Percentiles rank a stretch among this genome's conserved stretches.
These are phyloP conservation scores for Porphyrellus sp. DNA, from an alignment of 1,284 basidiomycete genomes.

Conservation along the genomic window DNA sequence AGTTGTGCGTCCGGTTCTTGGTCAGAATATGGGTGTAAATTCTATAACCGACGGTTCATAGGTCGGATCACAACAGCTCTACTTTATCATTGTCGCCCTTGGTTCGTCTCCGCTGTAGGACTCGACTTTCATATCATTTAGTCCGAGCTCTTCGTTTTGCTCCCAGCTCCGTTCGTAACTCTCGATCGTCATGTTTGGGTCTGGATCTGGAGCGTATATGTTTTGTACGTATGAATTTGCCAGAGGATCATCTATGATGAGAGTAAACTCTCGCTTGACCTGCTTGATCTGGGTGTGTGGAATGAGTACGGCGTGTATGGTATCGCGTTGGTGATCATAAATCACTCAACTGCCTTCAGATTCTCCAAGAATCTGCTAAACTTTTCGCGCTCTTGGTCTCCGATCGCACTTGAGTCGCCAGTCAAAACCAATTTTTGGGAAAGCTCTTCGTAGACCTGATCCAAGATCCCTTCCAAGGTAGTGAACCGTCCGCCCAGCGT, in stretches of 20 bases:
- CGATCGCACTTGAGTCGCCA: slow-evolving; percentile 59
- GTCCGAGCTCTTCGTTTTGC: slow-evolving; percentile 93
- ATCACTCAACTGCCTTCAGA: slow-evolving; percentile 64
- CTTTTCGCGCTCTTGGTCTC: slow-evolving; percentile 46
- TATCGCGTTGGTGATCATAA: neutral
- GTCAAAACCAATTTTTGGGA: slow-evolving; percentile 84
- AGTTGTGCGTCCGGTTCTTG: too few species aligned
- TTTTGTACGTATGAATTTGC: slow-evolving; percentile 97
- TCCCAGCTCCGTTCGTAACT: slow-evolving; percentile 82
- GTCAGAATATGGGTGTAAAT: too few species aligned
- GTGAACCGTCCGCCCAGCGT: slow-evolving; percentile 99
- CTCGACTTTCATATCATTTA: slow-evolving; percentile 96
- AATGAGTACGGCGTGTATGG: slow-evolving; percentile 1
- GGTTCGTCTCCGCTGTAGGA: slow-evolving; percentile 54
- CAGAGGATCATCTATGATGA: slow-evolving; percentile 94
- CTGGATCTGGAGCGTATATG: slow-evolving; percentile 87
- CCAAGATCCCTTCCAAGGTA: slow-evolving; percentile 91
- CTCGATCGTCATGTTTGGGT: slow-evolving; percentile 87
- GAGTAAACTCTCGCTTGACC: slow-evolving; percentile 77
- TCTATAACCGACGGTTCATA: neutral
- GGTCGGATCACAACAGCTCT: slow-evolving; percentile 3
- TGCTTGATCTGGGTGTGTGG: slow-evolving; percentile 59
- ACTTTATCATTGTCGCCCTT: slow-evolving; percentile 2
- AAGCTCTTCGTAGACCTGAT: slow-evolving; percentile 95
- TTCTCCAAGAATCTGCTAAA: slow-evolving; percentile 79